phyloP scores from a whole-genome alignment of 2,329 filamentous ascomycete species.

The Mollisiaceae sp. region DNA sequence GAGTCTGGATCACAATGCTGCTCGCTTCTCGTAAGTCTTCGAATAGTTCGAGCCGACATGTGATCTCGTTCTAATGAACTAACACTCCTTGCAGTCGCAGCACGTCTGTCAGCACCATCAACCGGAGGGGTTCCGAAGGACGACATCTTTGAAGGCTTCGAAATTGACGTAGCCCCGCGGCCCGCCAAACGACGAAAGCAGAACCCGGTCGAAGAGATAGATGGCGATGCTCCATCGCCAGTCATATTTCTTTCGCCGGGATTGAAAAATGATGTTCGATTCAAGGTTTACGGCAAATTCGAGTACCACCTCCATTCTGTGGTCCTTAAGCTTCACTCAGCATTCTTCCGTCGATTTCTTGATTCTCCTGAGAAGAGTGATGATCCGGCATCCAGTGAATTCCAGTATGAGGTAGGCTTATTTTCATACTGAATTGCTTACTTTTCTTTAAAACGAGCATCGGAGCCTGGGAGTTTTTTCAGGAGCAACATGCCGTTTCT shows the following conservation, averaged over 20 bases:
- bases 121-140: not conserved
- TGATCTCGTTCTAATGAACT: not conserved
- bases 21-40: not conserved
- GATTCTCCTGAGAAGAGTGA: slow-evolving; percentile 25
- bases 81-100: not conserved
- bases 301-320: slow-evolving; percentile 24
- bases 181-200: not conserved
- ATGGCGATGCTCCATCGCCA: not conserved
- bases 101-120: not conserved
- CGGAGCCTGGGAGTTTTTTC: too few relatives aligned
- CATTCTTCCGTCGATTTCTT: slow-evolving; percentile 25
- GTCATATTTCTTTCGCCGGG: slow-evolving; percentile 10
- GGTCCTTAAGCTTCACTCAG: slow-evolving; percentile 24
- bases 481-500: too few relatives aligned
- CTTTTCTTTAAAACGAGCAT: too few relatives aligned
- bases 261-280: slow-evolving; percentile 15
- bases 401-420: not conserved
- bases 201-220: not conserved
- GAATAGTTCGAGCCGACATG: not conserved
- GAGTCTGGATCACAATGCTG: not conserved
- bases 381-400: not conserved
- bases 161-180: not conserved
- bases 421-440: too few relatives aligned
- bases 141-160: not conserved
- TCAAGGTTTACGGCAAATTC: slow-evolving; percentile 16